phyloP scores from a whole-genome alignment of 1,139 yeast species.

The Debaryomyces singareniensis region DNA sequence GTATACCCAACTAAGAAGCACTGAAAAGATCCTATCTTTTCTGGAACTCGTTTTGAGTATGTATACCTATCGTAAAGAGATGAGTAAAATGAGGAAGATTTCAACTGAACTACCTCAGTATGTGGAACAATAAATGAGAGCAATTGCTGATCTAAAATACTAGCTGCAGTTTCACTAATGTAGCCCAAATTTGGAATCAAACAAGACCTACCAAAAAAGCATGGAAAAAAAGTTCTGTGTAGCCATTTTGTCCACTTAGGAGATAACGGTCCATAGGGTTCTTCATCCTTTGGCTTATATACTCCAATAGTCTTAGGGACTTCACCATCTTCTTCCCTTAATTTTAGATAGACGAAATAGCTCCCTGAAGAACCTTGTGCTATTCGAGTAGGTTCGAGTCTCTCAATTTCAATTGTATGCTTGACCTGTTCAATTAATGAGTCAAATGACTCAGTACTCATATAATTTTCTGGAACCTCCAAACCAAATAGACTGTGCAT shows the following conservation, averaged over 20 bases:
- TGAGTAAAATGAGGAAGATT: slow-evolving; percentile 52
- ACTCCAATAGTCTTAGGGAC: slow-evolving; percentile 33
- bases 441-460: slow-evolving; percentile 16
- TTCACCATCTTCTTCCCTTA: slow-evolving; percentile 8
- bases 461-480: slow-evolving; percentile 16
- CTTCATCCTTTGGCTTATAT: slow-evolving; percentile 77
- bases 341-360: slow-evolving; percentile 45
- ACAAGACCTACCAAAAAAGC: slow-evolving; percentile 71
- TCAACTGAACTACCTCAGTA: slow-evolving; percentile 52
- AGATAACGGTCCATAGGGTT: slow-evolving; percentile 72
- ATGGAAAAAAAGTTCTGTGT: slow-evolving; percentile 69
- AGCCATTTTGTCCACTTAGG: slow-evolving; percentile 83
- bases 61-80: slow-evolving; percentile 41
- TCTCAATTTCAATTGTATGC: slow-evolving; percentile 17
- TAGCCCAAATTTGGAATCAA: slow-evolving; percentile 70
- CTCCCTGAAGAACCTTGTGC: slow-evolving; percentile 69
- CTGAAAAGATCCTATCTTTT: slow-evolving; percentile 65
- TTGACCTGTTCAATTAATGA: slow-evolving; percentile 14
- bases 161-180: slow-evolving; percentile 68
- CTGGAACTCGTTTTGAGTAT: slow-evolving; percentile 21
- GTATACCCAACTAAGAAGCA: slow-evolving; percentile 52
- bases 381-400: slow-evolving; percentile 44
- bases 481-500: slow-evolving; percentile 7
- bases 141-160: slow-evolving; percentile 54
- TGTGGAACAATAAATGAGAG: slow-evolving; percentile 58